These are phyloP conservation scores for Linum lewisii DNA, from an alignment of 345 rosid species.

Conservation along the genomic window DNA sequence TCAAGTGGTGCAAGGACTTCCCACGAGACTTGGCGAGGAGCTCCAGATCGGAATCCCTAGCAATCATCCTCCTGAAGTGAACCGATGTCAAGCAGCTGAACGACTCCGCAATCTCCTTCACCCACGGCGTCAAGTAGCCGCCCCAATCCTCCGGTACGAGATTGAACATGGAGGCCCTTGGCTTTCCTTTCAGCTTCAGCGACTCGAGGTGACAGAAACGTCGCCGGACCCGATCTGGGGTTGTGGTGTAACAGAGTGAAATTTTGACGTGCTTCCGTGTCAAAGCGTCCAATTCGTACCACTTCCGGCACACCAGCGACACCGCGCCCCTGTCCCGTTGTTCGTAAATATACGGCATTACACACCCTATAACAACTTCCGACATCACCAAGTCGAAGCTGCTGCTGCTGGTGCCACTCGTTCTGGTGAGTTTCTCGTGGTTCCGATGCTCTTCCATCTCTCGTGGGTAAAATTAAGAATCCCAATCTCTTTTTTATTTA, in stretches of 20 bases:
- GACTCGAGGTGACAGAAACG: conserved; percentile 64
- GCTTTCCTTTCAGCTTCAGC: conserved; percentile 75
- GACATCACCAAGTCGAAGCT: conserved; percentile 23
- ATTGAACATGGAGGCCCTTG: conserved; percentile 87
- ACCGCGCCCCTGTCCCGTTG: conserved; percentile 67
- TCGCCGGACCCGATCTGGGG: conserved; percentile 50
- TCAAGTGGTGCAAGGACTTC: conserved; percentile 40
- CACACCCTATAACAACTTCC: conserved; percentile 49
- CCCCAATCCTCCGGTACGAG: conserved; percentile 95
- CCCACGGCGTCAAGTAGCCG: conserved; percentile 72
- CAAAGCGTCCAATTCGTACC: conserved; percentile 64
- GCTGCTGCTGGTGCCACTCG: conserved; percentile 1
- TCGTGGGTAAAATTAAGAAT: background rate
- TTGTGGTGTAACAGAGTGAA: conserved; percentile 67
- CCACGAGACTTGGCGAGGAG: conserved; percentile 38
- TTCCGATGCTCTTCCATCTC: conserved; percentile 31
- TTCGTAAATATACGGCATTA: conserved; percentile 63
- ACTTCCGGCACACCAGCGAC: conserved; percentile 64
- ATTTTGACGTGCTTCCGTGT: conserved; percentile 81
- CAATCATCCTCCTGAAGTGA: conserved; percentile 83
- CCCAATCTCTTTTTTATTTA: background rate
- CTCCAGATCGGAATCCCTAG: conserved; percentile 66
- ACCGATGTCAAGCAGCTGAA: conserved; percentile 50
- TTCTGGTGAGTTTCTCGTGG: conserved; percentile 16
- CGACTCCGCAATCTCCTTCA: conserved; percentile 35